Percentiles rank a stretch among this genome's conserved stretches.
phyloP scores from a whole-genome alignment of 2,329 filamentous ascomycete genomes.

The Ophiobolus disseminans region DNA sequence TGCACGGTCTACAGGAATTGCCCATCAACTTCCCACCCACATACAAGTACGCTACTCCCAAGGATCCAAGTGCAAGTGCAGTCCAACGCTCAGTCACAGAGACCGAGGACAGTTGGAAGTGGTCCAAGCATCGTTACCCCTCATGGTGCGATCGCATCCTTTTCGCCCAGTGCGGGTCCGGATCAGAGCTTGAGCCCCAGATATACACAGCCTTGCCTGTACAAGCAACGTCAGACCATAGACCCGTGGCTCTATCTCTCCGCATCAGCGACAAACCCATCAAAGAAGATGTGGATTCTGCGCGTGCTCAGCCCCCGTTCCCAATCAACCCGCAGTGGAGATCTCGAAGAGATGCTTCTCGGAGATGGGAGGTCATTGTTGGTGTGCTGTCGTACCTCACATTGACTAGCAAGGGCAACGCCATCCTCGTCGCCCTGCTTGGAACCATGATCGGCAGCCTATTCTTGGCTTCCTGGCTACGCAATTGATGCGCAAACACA shows the following conservation, averaged over 20 bases:
- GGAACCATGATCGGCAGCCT: conserved; percentile 36
- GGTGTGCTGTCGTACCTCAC: conserved; percentile 64
- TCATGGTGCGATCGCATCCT: conserved; percentile 93
- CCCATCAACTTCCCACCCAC: conserved; percentile 84
- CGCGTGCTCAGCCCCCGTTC: conserved; percentile 61
- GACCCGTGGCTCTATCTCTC: conserved; percentile 77
- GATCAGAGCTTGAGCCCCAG: conserved; percentile 59
- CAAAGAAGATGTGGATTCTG: conserved; percentile 41
- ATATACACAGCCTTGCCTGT: conserved; percentile 79
- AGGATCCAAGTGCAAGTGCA: conserved; percentile 6
- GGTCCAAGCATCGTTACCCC: conserved; percentile 81
- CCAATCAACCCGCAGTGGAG: conserved; percentile 65
- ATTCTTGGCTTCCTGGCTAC: conserved; percentile 31
- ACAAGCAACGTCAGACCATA: conserved; percentile 85
- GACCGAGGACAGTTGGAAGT: conserved; percentile 64
- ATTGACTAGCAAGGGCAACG: conserved; percentile 56
- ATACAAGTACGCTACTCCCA: conserved; percentile 76
- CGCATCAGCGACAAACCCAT: conserved; percentile 65
- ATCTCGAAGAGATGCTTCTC: conserved; percentile 59
- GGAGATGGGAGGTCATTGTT: conserved; percentile 65
- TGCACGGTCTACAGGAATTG: conserved; percentile 80
- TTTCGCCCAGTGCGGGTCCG: conserved; percentile 63
- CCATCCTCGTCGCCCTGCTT: conserved; percentile 43
- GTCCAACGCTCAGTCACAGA: conserved; percentile 22
- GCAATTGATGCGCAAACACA: conserved; percentile 11